Evolutionary conservation across 2,329 filamentous ascomycete species (phyloP).

Genomic region (Cladosporium velox): DNA sequence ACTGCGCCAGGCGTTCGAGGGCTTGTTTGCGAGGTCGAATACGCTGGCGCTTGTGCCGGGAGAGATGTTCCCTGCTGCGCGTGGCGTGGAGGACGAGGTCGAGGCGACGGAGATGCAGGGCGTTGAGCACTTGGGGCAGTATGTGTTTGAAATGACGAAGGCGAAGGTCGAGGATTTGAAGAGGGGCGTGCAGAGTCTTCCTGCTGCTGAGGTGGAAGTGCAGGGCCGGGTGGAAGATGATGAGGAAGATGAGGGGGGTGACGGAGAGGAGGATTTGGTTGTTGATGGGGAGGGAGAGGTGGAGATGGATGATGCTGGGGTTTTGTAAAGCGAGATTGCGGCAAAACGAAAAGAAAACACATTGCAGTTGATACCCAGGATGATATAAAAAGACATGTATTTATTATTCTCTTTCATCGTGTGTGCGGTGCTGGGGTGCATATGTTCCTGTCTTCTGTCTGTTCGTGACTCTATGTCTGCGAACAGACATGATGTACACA

Average conservation of each 20-base stretch:
- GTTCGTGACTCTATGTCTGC: neutral
- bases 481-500: neutral
- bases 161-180: constrained; percentile 64
- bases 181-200: constrained; percentile 37
- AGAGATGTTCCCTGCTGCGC: constrained; percentile 75
- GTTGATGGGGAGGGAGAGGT: constrained; percentile 14
- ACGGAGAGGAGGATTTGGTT: constrained; percentile 20
- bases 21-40: constrained; percentile 64
- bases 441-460: neutral
- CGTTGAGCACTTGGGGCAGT: constrained; percentile 92
- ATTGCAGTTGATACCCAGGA: constrained; percentile 16
- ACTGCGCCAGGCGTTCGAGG: constrained; percentile 80
- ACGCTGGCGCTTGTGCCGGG: constrained; percentile 79
- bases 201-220: constrained; percentile 23
- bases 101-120: constrained; percentile 76
- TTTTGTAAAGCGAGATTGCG: neutral
- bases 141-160: constrained; percentile 94
- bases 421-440: neutral
- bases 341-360: neutral
- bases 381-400: constrained; percentile 10
- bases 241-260: constrained; percentile 34
- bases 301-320: constrained; percentile 14
- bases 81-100: constrained; percentile 49
- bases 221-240: constrained; percentile 25
- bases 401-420: neutral